A percentile compares a stretch with the other conserved stretches of the same genome.
phyloP scores from a whole-genome alignment of 495 filamentous ascomycete species.

The Neurospora terricola region DNA sequence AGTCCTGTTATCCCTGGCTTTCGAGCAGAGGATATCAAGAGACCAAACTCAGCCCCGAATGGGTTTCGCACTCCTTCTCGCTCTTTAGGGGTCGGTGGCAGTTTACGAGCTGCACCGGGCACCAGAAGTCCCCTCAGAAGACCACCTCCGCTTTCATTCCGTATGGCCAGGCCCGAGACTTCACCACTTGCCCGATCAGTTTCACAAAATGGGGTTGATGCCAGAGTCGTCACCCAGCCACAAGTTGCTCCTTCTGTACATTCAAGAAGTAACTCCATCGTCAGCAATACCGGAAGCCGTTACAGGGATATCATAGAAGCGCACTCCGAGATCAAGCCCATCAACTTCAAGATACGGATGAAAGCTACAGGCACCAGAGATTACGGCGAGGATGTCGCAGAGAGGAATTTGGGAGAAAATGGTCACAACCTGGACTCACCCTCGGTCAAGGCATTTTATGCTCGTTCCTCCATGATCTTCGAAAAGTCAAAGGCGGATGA shows the following conservation, averaged over 20 bases:
- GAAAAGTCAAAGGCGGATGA: slow-evolving; percentile 3
- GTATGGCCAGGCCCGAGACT: slow-evolving; percentile 4
- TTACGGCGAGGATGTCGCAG: slow-evolving; percentile 47
- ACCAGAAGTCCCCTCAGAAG: slow-evolving; percentile 7
- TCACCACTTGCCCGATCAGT: slow-evolving; percentile 3
- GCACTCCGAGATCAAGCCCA: slow-evolving; percentile 36
- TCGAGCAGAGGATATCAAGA: slow-evolving; percentile 15
- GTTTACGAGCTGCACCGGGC: neutral
- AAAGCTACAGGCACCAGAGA: slow-evolving; percentile 36
- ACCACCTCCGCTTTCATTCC: slow-evolving; percentile 21
- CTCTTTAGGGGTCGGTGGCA: neutral
- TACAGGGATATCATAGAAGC: slow-evolving; percentile 44
- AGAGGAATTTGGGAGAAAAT: slow-evolving; percentile 37
- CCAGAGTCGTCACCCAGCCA: slow-evolving; percentile 11
- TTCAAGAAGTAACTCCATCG: slow-evolving; percentile 12
- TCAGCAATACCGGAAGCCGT: slow-evolving; percentile 12
- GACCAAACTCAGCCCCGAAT: slow-evolving; percentile 33
- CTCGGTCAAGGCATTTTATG: slow-evolving; percentile 24
- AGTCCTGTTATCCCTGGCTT: slow-evolving; percentile 19
- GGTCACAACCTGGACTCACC: slow-evolving; percentile 19
- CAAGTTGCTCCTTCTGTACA: neutral
- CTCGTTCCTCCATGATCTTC: slow-evolving; percentile 1
- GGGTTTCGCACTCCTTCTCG: slow-evolving; percentile 1
- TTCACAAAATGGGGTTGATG: slow-evolving; percentile 5
- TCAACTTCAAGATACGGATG: slow-evolving; percentile 33